phyloP scores from a whole-genome alignment of 2,329 filamentous ascomycete species.

The Teratosphaeria nubilosa region DNA sequence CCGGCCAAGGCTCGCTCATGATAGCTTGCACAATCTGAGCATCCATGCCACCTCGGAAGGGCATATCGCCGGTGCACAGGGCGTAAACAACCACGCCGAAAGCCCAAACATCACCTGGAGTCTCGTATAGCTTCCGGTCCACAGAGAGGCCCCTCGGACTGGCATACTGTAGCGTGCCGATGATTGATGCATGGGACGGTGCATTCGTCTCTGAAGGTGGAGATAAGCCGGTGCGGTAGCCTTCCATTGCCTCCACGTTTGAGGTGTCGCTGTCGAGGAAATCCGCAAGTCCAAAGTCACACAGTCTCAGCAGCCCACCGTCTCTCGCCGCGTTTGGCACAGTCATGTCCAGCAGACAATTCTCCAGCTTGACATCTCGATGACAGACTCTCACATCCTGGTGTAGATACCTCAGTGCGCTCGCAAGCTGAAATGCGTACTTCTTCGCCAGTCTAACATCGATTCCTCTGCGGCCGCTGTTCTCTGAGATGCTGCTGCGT shows the following conservation, averaged over 20 bases:
- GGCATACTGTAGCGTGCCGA: slow-evolving; percentile 50
- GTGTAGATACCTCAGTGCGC: slow-evolving; percentile 55
- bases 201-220: background rate
- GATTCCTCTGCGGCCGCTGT: slow-evolving; percentile 31
- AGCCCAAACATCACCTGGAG: slow-evolving; percentile 57
- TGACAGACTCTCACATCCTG: slow-evolving; percentile 58
- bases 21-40: slow-evolving; percentile 52
- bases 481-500: slow-evolving; percentile 12
- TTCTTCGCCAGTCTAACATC: slow-evolving; percentile 43
- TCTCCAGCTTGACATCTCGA: slow-evolving; percentile 59
- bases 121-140: slow-evolving; percentile 34
- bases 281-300: slow-evolving; percentile 61
- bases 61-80: slow-evolving; percentile 50
- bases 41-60: slow-evolving; percentile 52
- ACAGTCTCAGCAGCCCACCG: slow-evolving; percentile 50
- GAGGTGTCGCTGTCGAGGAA: slow-evolving; percentile 46
- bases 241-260: slow-evolving; percentile 2
- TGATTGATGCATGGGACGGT: slow-evolving; percentile 34
- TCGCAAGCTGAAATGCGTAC: slow-evolving; percentile 54
- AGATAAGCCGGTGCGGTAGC: slow-evolving; percentile 5
- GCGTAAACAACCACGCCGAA: slow-evolving; percentile 55
- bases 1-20: slow-evolving; percentile 49
- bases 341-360: slow-evolving; percentile 52
- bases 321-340: slow-evolving; percentile 36
- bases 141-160: slow-evolving; percentile 39